Percentiles rank a stretch among this genome's conserved stretches.
phyloP scores from a whole-genome alignment of 2,329 filamentous ascomycete species.

The Neopestalotiopsis clavispora region DNA sequence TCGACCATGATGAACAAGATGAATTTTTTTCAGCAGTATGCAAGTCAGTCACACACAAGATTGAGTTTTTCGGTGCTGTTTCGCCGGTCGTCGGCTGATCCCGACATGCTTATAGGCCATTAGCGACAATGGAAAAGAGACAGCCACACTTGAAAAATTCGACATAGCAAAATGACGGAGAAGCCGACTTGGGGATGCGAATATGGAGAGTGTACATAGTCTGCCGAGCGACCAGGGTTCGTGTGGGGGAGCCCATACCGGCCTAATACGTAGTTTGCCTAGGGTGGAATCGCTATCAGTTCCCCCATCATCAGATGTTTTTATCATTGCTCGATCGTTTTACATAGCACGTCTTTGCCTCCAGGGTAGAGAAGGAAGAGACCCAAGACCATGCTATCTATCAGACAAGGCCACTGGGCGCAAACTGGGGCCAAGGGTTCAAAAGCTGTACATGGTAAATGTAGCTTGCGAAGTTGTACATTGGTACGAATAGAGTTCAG shows the following conservation, averaged over 20 bases:
- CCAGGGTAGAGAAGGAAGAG: neutral
- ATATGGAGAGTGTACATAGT: neutral
- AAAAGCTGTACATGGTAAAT: no score
- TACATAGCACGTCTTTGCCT: neutral
- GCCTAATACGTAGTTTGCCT: neutral
- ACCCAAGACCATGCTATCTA: neutral
- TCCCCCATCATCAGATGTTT: slow-evolving; percentile 11
- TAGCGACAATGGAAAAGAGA: neutral
- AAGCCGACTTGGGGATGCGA: slow-evolving; percentile 12
- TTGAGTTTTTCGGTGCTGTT: neutral
- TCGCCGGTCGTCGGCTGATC: neutral
- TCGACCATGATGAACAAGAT: neutral
- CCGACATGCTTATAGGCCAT: neutral
- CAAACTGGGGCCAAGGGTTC: no score
- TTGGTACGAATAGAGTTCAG: neutral
- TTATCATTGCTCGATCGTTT: no score
- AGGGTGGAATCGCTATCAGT: slow-evolving; percentile 3
- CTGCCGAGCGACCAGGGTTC: slow-evolving; percentile 4
- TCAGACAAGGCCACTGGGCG: neutral
- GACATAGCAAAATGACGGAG: slow-evolving; percentile 2
- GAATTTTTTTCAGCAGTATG: neutral
- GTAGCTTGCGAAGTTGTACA: no score
- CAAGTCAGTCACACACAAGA: neutral
- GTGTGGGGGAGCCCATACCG: neutral
- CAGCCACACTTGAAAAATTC: neutral